Conservation (phyloP, 2,329 filamentous ascomycete species). For the Sclerotinia spermophila region DNA sequence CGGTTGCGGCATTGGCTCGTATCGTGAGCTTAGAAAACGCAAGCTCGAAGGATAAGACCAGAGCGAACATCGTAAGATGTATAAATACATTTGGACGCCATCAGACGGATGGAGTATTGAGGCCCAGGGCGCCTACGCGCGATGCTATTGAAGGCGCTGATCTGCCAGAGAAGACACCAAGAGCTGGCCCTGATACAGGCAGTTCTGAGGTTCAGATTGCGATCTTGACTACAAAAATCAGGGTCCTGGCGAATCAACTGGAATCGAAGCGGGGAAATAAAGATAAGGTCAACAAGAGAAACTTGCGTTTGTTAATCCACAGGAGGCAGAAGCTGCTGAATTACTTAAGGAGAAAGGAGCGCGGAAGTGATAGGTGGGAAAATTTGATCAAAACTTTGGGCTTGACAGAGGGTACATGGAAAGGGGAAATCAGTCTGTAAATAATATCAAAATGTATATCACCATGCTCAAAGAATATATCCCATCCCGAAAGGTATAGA, state of each 20-base stretch:
- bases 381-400: slow-evolving; percentile 81
- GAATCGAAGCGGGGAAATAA: slow-evolving; percentile 65
- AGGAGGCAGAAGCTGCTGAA: slow-evolving; percentile 81
- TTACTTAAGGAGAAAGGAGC: slow-evolving; percentile 85
- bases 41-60: slow-evolving; percentile 71
- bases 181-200: slow-evolving; percentile 88
- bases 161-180: slow-evolving; percentile 48
- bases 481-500: slow-evolving; percentile 28
- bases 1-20: slow-evolving; percentile 70
- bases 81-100: slow-evolving; percentile 88
- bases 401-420: slow-evolving; percentile 83
- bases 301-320: slow-evolving; percentile 80
- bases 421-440: slow-evolving; percentile 78
- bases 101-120: slow-evolving; percentile 71
- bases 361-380: slow-evolving; percentile 86
- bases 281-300: slow-evolving; percentile 93
- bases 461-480: slow-evolving; percentile 8
- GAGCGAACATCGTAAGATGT: slow-evolving; percentile 80
- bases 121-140: slow-evolving; percentile 39
- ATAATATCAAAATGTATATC: slow-evolving; percentile 30
- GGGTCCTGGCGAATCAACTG: slow-evolving; percentile 70
- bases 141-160: slow-evolving; percentile 21
- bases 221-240: slow-evolving; percentile 91
- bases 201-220: slow-evolving; percentile 97
- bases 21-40: slow-evolving; percentile 77